Evolutionary conservation across 164 flowering plant species (phyloP), one percentile per base, ranked within the genome.

Genomic region (Aristolochia fimbriata): DNA sequence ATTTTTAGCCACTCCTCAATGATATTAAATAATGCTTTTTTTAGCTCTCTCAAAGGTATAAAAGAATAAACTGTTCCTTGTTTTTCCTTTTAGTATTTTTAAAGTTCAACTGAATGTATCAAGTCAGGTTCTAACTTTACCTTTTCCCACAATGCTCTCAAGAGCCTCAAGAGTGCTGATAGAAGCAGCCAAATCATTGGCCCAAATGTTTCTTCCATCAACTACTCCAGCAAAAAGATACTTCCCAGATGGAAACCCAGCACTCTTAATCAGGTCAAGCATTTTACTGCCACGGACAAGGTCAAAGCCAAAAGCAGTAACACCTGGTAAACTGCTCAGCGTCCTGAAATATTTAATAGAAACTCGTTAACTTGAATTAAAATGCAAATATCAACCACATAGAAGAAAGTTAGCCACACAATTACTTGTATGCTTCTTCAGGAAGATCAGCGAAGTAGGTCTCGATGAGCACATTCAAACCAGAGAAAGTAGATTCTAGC

Each of bases 381-480:
- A 4, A 49, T 5, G 52, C 19, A 17, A 13, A 17, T 20, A 49
- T 17, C 58, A 27, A 27, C 31, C 21, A 31, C 13, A 24, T 1
- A 24, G n/a, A 56, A n/a, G 31, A 3, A 15, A 6, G 17, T 4
- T 31, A 9, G n/a, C 19, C 17, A 57, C 16, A 15, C 47, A 37
- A 58, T 58, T 21, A 58, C 60, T 76, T 74, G 76, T 58, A 83
- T 62, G 83, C 80, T 69, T 73, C 77, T 25, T 77, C 72, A 31
- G 86, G 79, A 59, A 83, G 57, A 71, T 83, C 88, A 66, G 88
- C 86, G 65, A 83, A 83, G 80, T 83, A 83, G 17, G 86, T 83
- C 66, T 55, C 86, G 48, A 83, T 47, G 31, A 83, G 65, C 67
- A 81, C 84, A 69, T 81, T 71, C 61, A 83, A 52, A 45, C 86